Base-by-base conservation (phyloP, 2,329 filamentous ascomycete genomes). In the Pseudogymnoascus pannorum region DNA sequence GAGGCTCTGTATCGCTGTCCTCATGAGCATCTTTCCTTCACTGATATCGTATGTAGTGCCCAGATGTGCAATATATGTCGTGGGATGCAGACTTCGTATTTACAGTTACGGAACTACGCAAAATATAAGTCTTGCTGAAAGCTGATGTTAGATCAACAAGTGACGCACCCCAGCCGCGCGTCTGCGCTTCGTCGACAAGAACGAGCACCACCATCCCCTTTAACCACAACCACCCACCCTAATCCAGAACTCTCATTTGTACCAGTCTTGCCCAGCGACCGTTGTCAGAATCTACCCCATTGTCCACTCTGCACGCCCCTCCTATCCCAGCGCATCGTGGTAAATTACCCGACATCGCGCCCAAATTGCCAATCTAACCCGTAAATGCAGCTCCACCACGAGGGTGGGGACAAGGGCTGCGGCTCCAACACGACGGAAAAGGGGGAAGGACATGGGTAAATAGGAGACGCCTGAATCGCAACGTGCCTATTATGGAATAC, bases 341-440 rank as follows among this genome's bases (percentile, higher is more conserved):
- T 22, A 26, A 16, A 48, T 48, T 48, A 48, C 22, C 42, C 12
- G 22, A 26, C 42, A 48, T 48, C 42, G 22, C 42, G 42, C 22
- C 42, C 42, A 48, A 48, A 48, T 48, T 48, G 42, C 42, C 42
- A 48, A 48, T 48, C 42, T 48, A 48, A 48, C 42, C 20, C 22
- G 42, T 24, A 48, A 48, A 48, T 26, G 42, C 42, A 48, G 20
- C 42, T 48, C 42, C 42, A 48, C 42, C 42, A 26, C 11, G 42
- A 12, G 11, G 3, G 9, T 12, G 18, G 20, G 11, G n/a, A 6
- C 36, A 40, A 22, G 22, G 20, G 42, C 5, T n/a, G 22, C 42
- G 42, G 42, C 42, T 48, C 42, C 42, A 48, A 26, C 22, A 48
- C 9, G 12, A 26, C 12, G 20, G 22, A 48, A 26, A 48, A n/a